phyloP scores from a whole-genome alignment of 1,284 basidiomycete genomes.

The Agroathelia rolfsii region DNA sequence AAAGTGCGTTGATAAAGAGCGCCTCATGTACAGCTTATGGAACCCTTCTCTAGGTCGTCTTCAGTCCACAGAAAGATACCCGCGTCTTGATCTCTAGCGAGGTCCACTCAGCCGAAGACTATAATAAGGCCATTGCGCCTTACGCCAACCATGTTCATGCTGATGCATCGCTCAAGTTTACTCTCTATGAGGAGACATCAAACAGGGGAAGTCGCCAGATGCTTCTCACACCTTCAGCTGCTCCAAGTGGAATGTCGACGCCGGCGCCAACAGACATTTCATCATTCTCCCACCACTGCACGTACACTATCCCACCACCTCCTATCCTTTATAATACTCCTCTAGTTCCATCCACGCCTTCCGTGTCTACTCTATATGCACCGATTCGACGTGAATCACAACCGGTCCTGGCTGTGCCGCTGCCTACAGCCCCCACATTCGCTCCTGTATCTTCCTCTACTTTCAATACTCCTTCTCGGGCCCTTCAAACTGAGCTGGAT shows the following conservation, averaged over 20 bases:
- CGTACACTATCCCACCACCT: slow-evolving; percentile 5
- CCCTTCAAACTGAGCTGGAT: no score
- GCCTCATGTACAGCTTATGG: no score
- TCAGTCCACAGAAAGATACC: no score
- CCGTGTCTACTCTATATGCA: slow-evolving; percentile 13
- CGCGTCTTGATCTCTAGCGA: slow-evolving; percentile 54
- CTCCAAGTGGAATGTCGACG: background rate
- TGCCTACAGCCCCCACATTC: slow-evolving; percentile 24
- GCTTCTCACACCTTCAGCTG: slow-evolving; percentile 1
- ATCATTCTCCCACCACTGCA: background rate
- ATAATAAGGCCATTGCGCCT: slow-evolving; percentile 36
- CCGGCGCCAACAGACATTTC: background rate
- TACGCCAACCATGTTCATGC: slow-evolving; percentile 40
- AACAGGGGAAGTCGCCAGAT: slow-evolving; percentile 1
- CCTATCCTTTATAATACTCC: slow-evolving; percentile 9
- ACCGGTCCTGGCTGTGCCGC: background rate
- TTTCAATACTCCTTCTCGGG: background rate
- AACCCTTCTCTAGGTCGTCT: no score
- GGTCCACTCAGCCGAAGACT: slow-evolving; percentile 49
- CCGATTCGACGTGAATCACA: background rate
- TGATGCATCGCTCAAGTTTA: slow-evolving; percentile 53
- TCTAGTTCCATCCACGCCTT: slow-evolving; percentile 15
- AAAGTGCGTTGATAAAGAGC: no score
- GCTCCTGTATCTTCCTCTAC: slow-evolving; percentile 22
- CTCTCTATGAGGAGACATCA: slow-evolving; percentile 37